Conservation (phyloP, 2,329 filamentous ascomycete species). For the Trichoderma harzianum region DNA sequence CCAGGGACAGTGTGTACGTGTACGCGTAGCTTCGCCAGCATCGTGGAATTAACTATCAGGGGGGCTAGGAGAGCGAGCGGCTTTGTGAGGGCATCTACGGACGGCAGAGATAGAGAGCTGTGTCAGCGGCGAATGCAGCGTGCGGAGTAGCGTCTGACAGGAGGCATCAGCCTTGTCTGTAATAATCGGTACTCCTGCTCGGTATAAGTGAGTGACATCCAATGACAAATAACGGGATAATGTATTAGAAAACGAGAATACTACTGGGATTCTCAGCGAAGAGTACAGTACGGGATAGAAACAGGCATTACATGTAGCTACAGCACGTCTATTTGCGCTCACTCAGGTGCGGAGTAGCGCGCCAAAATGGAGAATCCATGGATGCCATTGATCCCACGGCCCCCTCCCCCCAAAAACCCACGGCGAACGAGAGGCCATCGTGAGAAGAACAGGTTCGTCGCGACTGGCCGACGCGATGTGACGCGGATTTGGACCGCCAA, state of each 20-base stretch:
- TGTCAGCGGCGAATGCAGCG: neutral
- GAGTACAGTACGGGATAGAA: neutral
- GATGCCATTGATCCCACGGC: too few relatives aligned
- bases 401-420: neutral
- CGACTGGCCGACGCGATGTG: neutral
- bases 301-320: neutral
- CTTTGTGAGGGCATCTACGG: neutral
- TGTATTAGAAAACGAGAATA: neutral
- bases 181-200: neutral
- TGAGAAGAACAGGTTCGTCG: neutral
- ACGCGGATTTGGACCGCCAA: neutral
- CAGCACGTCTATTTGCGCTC: neutral
- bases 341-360: neutral
- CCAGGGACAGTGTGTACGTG: neutral
- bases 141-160: neutral
- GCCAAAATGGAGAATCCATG: neutral
- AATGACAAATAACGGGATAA: neutral
- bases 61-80: neutral
- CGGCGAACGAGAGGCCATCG: neutral
- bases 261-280: neutral
- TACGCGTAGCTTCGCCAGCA: neutral
- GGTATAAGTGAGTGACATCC: neutral
- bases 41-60: neutral
- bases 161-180: neutral
- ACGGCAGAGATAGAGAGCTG: neutral